Evolutionary conservation across 495 filamentous ascomycete species (phyloP), one percentile per base, ranked within the genome.

Genomic region (Penicillium mononematosum): DNA sequence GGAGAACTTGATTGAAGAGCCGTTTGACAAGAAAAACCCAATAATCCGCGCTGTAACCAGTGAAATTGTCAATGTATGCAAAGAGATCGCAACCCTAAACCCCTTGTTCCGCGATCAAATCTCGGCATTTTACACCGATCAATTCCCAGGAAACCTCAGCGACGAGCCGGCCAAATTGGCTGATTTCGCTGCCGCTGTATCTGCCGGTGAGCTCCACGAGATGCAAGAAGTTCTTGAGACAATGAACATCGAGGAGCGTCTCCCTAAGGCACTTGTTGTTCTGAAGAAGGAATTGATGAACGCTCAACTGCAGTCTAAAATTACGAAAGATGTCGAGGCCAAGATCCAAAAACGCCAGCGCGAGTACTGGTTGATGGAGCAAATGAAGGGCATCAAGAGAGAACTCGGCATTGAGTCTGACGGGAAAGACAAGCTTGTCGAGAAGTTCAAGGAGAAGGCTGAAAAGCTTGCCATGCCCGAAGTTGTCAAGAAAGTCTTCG

Each of bases 281-380:
- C 75, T 99, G 50, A 99, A 98, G 76, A 97, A 97, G 65, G 95
- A 99, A 72, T 81, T 96, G 42, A 95, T 96, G 86, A 99, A 98
- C 57, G 94, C 94, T 4, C 90, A 99, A 68, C 81, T 99, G 5
- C 92, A 96, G 65, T 91, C 88, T 29, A 98, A 97, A 79, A 99
- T 99, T 45, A 91, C 90, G 43, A 98, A 96, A 75, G 94, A 99
- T 67, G 94, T 99, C 22, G 95, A 99, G 71, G 88, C 81, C 58
- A 96, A 96, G 75, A 99, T 99, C 56, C 92, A 95, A 63, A 97
- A 98, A 75, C 87, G 94, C 11, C 94, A 99, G 68, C 86, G 94
- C 29, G 95, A 99, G 66, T 99, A 99, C 76, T 99, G 91, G 90
- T 77, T 99, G 19, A 93, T 94, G 90, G 94, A 99, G 71, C 95